Conservation (phyloP, 2,329 filamentous ascomycete species). For the Metarhizium robertsii region DNA sequence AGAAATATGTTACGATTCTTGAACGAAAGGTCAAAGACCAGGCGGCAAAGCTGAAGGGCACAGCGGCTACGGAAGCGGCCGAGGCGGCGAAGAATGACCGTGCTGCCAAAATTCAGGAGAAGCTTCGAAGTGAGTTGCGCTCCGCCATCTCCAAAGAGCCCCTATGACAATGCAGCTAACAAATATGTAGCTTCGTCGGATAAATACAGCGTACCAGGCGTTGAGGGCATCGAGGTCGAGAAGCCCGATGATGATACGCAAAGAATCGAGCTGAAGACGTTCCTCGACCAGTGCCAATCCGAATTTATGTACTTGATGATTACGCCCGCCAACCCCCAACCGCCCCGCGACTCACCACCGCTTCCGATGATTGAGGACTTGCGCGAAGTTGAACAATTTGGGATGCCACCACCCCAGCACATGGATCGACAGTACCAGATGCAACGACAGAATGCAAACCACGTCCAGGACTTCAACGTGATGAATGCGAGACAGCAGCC, state of each 20-base stretch:
- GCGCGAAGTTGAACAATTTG: constrained; percentile 44
- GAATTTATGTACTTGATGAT: constrained; percentile 62
- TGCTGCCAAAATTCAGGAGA: constrained; percentile 45
- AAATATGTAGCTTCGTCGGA: constrained; percentile 30
- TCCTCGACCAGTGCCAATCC: constrained; percentile 55
- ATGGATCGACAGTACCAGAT: constrained; percentile 30
- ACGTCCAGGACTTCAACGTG: constrained; percentile 41
- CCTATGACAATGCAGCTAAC: not conserved
- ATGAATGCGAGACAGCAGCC: constrained; percentile 43
- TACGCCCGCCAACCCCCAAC: constrained; percentile 54
- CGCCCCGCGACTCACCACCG: constrained; percentile 53
- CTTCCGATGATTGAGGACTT: constrained; percentile 50
- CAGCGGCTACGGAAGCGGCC: constrained; percentile 24
- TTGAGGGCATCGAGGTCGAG: constrained; percentile 37
- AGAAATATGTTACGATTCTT: constrained; percentile 82
- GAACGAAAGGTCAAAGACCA: constrained; percentile 83
- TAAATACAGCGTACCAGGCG: constrained; percentile 31
- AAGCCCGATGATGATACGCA: constrained; percentile 40
- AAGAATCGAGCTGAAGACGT: constrained; percentile 46
- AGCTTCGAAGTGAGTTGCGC: constrained; percentile 37
- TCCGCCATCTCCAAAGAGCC: not conserved
- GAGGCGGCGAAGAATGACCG: constrained; percentile 41
- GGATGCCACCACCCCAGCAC: constrained; percentile 33
- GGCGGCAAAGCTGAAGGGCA: constrained; percentile 56
- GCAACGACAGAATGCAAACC: constrained; percentile 43